These are phyloP conservation scores for Berkeleyomyces rouxiae DNA, from an alignment of 2,329 filamentous ascomycete species.

Conservation along the genomic window DNA sequence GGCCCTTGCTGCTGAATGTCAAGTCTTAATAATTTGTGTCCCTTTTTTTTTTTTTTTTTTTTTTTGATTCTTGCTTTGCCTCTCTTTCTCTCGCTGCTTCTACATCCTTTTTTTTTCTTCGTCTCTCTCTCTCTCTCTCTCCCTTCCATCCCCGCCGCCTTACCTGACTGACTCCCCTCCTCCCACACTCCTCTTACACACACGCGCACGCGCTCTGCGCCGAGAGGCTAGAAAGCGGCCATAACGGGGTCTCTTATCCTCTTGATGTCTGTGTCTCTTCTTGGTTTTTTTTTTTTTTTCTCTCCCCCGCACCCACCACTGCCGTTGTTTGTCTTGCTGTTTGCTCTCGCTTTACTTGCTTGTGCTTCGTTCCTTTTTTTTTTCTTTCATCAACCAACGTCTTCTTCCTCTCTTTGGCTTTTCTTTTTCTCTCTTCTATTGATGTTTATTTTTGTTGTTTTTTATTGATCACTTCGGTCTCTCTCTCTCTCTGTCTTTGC, in stretches of 20 bases:
- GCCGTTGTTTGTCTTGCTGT: background rate
- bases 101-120: slow-evolving; percentile 7
- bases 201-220: no score
- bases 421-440: background rate
- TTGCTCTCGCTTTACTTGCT: background rate
- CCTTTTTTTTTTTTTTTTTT: slow-evolving; percentile 5
- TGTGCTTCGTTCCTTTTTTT: background rate
- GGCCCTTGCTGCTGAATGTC: slow-evolving; percentile 70
- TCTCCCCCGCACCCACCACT: slow-evolving; percentile 1
- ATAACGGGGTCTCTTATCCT: no score
- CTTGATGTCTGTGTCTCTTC: background rate
- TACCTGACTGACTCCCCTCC: no score
- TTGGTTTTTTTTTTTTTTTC: slow-evolving; percentile 4
- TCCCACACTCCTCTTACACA: no score
- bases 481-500: background rate
- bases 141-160: slow-evolving; percentile 4
- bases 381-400: background rate
- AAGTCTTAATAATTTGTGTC: background rate
- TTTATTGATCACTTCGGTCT: background rate
- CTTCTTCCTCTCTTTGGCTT: background rate
- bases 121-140: slow-evolving; percentile 1
- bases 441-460: background rate
- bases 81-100: slow-evolving; percentile 3
- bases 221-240: no score
- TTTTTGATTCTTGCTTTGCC: slow-evolving; percentile 6